phyloP scores from a whole-genome alignment of 148 eudicot genomes.

The Rhododendron molle region DNA sequence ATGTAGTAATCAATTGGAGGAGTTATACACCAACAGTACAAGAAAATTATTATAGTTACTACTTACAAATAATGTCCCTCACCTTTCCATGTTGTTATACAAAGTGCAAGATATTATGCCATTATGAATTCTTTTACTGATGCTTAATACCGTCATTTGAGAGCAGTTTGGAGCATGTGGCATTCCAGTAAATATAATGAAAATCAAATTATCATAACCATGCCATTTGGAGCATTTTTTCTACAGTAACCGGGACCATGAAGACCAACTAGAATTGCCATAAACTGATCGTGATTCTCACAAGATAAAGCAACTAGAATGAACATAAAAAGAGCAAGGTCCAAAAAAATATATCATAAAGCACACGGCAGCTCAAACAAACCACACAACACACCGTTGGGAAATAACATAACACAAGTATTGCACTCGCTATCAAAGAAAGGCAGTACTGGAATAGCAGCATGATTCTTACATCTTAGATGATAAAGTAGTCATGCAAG shows the following conservation, averaged over 20 bases:
- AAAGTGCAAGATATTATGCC: background rate
- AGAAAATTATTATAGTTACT: background rate
- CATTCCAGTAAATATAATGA: background rate
- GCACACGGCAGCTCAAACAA: background rate
- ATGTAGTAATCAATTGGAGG: background rate
- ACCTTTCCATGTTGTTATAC: background rate
- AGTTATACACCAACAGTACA: background rate
- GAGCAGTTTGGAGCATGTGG: background rate
- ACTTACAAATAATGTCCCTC: background rate
- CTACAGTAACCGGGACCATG: background rate
- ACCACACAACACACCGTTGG: background rate
- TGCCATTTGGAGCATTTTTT: background rate
- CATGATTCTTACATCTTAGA: slow-evolving; percentile 69
- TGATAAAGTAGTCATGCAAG: slow-evolving; percentile 97
- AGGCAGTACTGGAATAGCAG: background rate
- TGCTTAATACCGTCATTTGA: background rate
- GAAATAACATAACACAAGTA: background rate
- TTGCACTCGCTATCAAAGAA: background rate
- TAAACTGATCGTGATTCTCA: background rate
- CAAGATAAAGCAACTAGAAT: background rate
- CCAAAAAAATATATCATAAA: background rate
- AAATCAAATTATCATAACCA: background rate
- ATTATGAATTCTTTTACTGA: background rate
- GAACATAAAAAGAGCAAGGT: background rate
- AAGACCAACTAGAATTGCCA: background rate